Evolutionary conservation across 2,329 filamentous ascomycete genomes (phyloP), one percentile per base, ranked within the genome.

Genomic region (Scytalidium sp.): DNA sequence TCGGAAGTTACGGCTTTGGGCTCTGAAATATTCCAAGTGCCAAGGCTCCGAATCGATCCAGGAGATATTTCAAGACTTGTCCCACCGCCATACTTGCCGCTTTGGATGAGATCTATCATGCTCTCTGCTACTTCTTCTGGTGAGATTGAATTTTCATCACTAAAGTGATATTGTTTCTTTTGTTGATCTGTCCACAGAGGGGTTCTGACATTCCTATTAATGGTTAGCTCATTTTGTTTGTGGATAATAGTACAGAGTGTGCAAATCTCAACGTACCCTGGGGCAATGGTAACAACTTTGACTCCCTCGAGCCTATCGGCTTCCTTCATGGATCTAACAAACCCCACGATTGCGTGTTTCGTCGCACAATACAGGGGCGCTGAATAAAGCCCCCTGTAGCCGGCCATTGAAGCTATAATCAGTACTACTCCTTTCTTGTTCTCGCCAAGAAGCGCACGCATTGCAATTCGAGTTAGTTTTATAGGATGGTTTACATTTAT

Each of bases 261-360:
- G 11, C 29, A 15, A 11, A 20, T n/a, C 19, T 46, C 41, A 46
- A 51, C 51, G 50, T 52, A 63, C 41, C 66, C 65, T 4, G 66
- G 67, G 40, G 56, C 63, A 10, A 68, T 56, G 20, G 59, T 61
- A 4, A 64, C 60, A 41, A 70, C 56, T 50, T 67, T 70, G 40
- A 69, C 52, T n/a, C 62, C 57, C 50, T 68, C 62, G 32, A 64
- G 53, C 15, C 46, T 25, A 43, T 70, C 65, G 1, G 64, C 59
- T 9, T 58, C 54, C 7, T 56, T 61, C 63, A 72, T 61, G 8
- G 63, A 65, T 32, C 65, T 62, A 11, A 63, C 60, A 46, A 71
- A 71, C 0, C 69, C 69, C 4, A 70, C 62, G n/a, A 70, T 46
- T 1, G 66, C 68, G 47, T 70, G 67, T 51, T 72, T 72, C 6